Base-by-base conservation (phyloP, 305 asterid species). In the Plantago coronopus region DNA sequence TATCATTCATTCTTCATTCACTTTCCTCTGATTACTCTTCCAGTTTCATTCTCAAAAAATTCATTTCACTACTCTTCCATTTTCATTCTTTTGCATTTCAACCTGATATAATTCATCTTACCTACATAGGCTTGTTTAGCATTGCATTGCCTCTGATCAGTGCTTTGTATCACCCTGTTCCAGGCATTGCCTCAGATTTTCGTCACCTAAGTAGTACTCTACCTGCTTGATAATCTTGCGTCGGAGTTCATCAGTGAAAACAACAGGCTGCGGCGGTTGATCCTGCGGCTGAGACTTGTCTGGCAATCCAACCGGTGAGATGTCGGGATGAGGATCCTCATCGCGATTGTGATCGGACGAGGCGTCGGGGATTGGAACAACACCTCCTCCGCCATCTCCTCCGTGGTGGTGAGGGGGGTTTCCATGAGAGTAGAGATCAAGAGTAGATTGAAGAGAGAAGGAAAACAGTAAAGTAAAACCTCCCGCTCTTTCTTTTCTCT, bases 171-270 rank as follows among this genome's bases (percentile, higher is more conserved):
- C n/a, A n/a, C n/a, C n/a, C n/a, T n/a, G n/a, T n/a, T n/a, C n/a
- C n/a, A n/a, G n/a, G n/a, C 96, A 16, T 78, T 72, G n/a, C 25
- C 84, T 82, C 78, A 91, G 66, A 54, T 91, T 88, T 78, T 86
- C 96, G 61, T 91, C 98, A 49, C 98, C 79, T 74, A 91, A 85
- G 85, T 91, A 91, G 71, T 84, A 91, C 69, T 91, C 96, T 63
- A 81, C 96, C 98, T 87, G 95, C 78, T 83, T 87, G 66, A 83
- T 76, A 69, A 90, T 87, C 72, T 74, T 82, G 80, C 69, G 66
- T 49, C 85, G 88, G 59, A 87, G 95, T 63, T 87, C 95, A 68
- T 78, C 90, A 15, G 90, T 57, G 59, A 81, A 82, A 12, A 34
- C 69, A 3, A 68, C 18, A 48, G 83, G 23, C 49, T 16, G 49